These are phyloP conservation scores for Beverwykella pulmonaria DNA, from an alignment of 495 filamentous ascomycete genomes.

Conservation along the genomic window DNA sequence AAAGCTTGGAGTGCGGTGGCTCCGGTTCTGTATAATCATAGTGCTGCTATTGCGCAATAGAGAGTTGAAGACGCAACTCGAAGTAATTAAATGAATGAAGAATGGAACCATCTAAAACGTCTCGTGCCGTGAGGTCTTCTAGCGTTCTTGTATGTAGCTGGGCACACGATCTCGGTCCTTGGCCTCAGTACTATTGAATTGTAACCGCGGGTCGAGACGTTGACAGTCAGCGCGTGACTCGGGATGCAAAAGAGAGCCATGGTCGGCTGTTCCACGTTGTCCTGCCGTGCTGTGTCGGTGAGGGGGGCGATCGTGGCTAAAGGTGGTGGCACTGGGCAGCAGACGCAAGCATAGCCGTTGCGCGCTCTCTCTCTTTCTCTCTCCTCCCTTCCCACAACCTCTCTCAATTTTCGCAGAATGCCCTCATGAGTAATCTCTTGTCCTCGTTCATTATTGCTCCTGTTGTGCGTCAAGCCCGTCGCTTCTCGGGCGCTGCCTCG, in stretches of 20 bases:
- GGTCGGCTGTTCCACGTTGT: not conserved
- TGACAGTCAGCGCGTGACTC: not conserved
- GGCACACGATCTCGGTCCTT: no score
- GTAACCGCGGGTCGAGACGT: not conserved
- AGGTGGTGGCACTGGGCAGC: not conserved
- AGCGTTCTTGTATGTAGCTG: no score
- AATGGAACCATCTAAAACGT: not conserved
- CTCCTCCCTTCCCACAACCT: not conserved
- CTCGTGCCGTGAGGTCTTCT: no score
- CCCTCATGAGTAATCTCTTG: conserved; percentile 71
- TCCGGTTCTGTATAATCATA: conserved; percentile 10
- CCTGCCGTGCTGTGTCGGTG: not conserved
- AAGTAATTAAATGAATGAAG: not conserved
- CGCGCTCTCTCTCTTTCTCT: no score
- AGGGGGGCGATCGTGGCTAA: not conserved
- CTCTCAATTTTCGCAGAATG: not conserved
- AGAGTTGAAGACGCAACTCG: not conserved
- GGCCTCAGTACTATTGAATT: no score
- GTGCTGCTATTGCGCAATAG: conserved; percentile 7
- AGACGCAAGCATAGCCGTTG: not conserved
- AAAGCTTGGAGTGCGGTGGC: conserved; percentile 3
- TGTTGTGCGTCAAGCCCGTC: conserved; percentile 73
- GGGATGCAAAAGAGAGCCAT: not conserved
- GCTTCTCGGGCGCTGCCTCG: conserved; percentile 58
- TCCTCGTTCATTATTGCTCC: conserved; percentile 76